phyloP scores from a whole-genome alignment of 2,329 filamentous ascomycete species.

The Lachnellula subtilissima region DNA sequence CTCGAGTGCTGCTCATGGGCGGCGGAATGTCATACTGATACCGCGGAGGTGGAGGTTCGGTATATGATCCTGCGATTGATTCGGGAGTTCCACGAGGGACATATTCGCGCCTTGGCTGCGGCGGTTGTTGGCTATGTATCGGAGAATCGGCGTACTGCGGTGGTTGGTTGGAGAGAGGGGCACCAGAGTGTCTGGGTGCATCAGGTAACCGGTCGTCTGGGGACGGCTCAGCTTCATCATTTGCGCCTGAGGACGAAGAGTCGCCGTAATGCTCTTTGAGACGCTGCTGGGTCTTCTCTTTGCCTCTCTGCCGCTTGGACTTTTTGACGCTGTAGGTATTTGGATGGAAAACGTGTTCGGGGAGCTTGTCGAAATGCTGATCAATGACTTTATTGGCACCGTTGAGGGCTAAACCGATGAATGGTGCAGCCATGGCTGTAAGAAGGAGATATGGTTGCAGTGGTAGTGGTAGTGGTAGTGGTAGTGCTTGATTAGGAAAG shows the following conservation, averaged over 20 bases:
- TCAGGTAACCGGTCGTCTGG: not conserved
- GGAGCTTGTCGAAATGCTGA: constrained; percentile 4
- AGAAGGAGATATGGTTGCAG: not conserved
- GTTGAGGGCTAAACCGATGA: constrained; percentile 1
- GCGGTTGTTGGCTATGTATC: not conserved
- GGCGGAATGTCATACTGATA: not conserved
- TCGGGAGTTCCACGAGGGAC: not conserved
- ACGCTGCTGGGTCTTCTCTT: not conserved
- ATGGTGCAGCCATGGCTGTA: not conserved
- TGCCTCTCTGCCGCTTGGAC: not conserved
- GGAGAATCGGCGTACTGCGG: not conserved
- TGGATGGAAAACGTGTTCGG: not conserved
- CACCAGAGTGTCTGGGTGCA: not conserved
- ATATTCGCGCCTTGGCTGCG: not conserved
- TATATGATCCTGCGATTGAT: not conserved
- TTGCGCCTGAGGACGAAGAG: not conserved
- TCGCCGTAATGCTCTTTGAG: not conserved
- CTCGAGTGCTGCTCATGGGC: not conserved
- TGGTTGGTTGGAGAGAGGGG: not conserved
- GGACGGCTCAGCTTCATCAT: not conserved
- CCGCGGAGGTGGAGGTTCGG: not conserved
- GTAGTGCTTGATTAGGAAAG: not conserved
- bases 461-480: not conserved
- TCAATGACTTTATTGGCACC: constrained; percentile 1
- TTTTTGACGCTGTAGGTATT: not conserved